Percentiles rank a stretch among this genome's conserved stretches.
These are phyloP conservation scores for Nigrograna mackinnonii DNA, from an alignment of 2,329 filamentous ascomycete genomes.

Conservation along the genomic window DNA sequence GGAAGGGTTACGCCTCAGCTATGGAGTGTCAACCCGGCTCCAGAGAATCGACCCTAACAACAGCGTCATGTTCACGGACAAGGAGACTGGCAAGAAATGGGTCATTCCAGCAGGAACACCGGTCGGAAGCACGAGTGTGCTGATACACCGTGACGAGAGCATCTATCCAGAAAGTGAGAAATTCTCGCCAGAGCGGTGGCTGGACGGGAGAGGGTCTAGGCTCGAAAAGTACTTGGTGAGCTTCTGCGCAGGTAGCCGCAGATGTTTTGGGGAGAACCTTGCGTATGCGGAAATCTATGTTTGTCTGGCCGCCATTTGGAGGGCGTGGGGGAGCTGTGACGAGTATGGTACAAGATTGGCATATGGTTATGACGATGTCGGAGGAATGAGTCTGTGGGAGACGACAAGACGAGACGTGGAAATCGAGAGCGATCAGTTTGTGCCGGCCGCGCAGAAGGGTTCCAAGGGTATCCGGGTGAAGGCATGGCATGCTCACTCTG, in stretches of 20 bases:
- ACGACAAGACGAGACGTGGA: background rate
- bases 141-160: constrained; percentile 16
- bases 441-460: background rate
- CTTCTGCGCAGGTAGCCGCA: constrained; percentile 18
- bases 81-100: constrained; percentile 4
- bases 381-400: background rate
- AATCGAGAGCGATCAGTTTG: constrained; percentile 2
- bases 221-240: constrained; percentile 18
- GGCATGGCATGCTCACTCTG: background rate
- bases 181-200: constrained; percentile 27
- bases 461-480: constrained; percentile 1
- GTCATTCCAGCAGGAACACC: constrained; percentile 14
- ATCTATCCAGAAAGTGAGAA: constrained; percentile 17
- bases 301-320: background rate
- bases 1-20: constrained; percentile 18
- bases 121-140: constrained; percentile 23
- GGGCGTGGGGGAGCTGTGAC: constrained; percentile 1
- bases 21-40: constrained; percentile 12
- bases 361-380: constrained; percentile 1
- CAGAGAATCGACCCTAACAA: constrained; percentile 16
- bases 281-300: constrained; percentile 3
- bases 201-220: constrained; percentile 4
- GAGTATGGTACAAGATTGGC: background rate
- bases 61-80: background rate
- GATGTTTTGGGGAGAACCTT: constrained; percentile 16